These are phyloP conservation scores for Colletotrichum spaethianum DNA, from an alignment of 2,329 filamentous ascomycete genomes.

Conservation along the genomic window DNA sequence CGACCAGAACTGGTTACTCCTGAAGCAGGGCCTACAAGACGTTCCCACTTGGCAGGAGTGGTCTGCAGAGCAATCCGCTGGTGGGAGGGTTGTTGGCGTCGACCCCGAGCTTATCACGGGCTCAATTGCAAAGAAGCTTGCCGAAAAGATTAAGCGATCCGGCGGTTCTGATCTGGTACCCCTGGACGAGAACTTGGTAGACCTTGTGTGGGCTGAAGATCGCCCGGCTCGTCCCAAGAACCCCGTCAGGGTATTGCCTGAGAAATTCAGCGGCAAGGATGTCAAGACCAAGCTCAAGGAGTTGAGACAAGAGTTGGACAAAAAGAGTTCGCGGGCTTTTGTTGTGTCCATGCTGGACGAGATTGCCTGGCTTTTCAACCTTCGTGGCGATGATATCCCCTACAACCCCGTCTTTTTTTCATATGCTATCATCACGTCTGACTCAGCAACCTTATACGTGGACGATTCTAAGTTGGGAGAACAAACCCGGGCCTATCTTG, in stretches of 20 bases:
- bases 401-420: constrained; percentile 99
- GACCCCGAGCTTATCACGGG: constrained; percentile 89
- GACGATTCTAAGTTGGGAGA: constrained; percentile 82
- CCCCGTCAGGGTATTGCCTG: constrained; percentile 78
- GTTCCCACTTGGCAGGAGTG: constrained; percentile 99
- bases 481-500: constrained; percentile 79
- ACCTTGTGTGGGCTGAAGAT: constrained; percentile 85
- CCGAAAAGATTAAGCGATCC: constrained; percentile 88
- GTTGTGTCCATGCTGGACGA: constrained; percentile 97
- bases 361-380: constrained; percentile 98
- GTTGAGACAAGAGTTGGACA: constrained; percentile 90
- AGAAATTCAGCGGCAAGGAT: constrained; percentile 85
- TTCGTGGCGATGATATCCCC: constrained; percentile 93
- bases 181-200: constrained; percentile 87
- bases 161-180: constrained; percentile 84
- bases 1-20: constrained; percentile 89
- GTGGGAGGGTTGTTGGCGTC: constrained; percentile 89
- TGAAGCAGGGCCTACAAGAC: constrained; percentile 94
- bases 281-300: constrained; percentile 88
- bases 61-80: constrained; percentile 88
- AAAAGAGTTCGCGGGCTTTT: constrained; percentile 89
- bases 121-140: constrained; percentile 75
- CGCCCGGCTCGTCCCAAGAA: constrained; percentile 83
- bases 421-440: constrained; percentile 89
- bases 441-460: constrained; percentile 84